These are phyloP conservation scores for Artomyces pyxidatus DNA, from an alignment of 768 basidiomycete species.

Conservation along the genomic window DNA sequence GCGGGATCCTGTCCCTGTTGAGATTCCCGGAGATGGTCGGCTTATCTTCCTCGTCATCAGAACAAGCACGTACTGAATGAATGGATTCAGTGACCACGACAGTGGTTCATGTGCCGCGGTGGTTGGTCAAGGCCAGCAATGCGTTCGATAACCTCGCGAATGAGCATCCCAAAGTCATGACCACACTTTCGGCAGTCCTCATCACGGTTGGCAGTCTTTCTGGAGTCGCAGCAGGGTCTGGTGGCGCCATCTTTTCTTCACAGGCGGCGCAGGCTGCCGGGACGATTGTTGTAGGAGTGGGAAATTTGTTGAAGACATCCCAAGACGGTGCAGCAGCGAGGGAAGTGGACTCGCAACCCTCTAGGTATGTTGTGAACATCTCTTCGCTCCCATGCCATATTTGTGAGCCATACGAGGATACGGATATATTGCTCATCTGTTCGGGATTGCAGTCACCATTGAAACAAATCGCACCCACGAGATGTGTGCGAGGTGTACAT, in stretches of 20 bases:
- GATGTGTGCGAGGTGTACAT: no score
- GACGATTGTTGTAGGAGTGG: conserved; percentile 69
- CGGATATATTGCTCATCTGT: no score
- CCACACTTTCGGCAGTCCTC: conserved; percentile 65
- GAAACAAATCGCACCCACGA: no score
- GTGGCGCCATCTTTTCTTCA: conserved; percentile 65
- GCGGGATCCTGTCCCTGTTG: conserved; percentile 2
- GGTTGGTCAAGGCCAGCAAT: conserved; percentile 70
- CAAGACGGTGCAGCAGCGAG: conserved; percentile 26
- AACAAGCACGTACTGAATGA: background rate
- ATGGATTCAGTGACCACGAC: conserved; percentile 29
- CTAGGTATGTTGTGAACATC: no score
- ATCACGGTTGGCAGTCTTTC: conserved; percentile 74
- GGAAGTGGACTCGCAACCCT: no score
- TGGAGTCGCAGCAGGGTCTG: conserved; percentile 54
- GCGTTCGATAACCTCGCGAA: conserved; percentile 66
- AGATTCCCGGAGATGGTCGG: conserved; percentile 11
- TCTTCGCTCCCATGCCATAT: no score
- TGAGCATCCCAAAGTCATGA: conserved; percentile 73
- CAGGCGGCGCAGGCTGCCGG: conserved; percentile 72
- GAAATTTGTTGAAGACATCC: conserved; percentile 43
- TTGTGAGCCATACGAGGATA: no score
- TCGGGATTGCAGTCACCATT: no score
- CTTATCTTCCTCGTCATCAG: background rate
- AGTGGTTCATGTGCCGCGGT: conserved; percentile 56